These are phyloP conservation scores for Begonia loranthoides DNA, from an alignment of 306 rosid genomes.

Conservation along the genomic window DNA sequence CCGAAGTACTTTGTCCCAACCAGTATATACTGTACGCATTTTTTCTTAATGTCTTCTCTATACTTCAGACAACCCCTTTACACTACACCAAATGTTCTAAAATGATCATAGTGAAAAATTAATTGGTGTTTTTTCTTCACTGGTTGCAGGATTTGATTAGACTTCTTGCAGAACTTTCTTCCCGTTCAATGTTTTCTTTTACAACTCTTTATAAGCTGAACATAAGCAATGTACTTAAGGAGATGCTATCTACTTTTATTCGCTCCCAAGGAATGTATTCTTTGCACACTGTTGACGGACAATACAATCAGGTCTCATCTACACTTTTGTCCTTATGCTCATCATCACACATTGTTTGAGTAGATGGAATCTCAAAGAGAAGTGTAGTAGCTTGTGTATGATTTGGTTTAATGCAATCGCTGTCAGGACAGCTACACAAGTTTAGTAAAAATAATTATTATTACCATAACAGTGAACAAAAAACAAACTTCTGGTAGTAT, in stretches of 20 bases:
- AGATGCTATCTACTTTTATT: slow-evolving; percentile 48
- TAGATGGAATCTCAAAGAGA: too few species aligned
- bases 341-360: too few species aligned
- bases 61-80: background rate
- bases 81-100: background rate
- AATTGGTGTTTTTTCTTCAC: slow-evolving; percentile 5
- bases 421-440: too few species aligned
- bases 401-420: too few species aligned
- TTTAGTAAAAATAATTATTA: too few species aligned
- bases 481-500: background rate
- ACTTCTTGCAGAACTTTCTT: slow-evolving; percentile 66
- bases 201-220: slow-evolving; percentile 63
- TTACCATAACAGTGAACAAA: background rate
- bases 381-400: too few species aligned
- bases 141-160: slow-evolving; percentile 76
- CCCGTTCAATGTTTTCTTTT: slow-evolving; percentile 74
- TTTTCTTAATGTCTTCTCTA: slow-evolving; percentile 3
- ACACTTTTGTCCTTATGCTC: background rate
- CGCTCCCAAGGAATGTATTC: slow-evolving; percentile 62
- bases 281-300: slow-evolving; percentile 52
- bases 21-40: slow-evolving; percentile 50
- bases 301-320: slow-evolving; percentile 62
- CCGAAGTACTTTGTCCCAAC: slow-evolving; percentile 44
- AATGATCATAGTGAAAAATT: slow-evolving; percentile 1
- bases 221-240: slow-evolving; percentile 61